These are phyloP conservation scores for Hemisphaericaspora lyxosophila DNA, from an alignment of 1,139 yeast genomes.

Conservation along the genomic window DNA sequence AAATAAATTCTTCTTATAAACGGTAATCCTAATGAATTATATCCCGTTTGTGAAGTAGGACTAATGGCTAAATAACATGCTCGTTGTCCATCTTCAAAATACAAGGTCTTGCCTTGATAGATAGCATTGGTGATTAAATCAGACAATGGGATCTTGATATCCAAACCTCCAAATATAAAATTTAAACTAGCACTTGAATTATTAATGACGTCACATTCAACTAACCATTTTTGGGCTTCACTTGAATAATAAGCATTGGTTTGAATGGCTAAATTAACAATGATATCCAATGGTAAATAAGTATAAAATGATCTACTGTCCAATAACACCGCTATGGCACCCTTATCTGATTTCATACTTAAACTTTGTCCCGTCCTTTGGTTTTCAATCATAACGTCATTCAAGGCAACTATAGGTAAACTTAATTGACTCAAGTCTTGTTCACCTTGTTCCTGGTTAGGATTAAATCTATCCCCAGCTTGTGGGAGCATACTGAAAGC, in stretches of 20 bases:
- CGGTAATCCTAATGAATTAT: slow-evolving; percentile 59
- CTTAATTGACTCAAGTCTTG: slow-evolving; percentile 20
- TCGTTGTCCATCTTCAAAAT: slow-evolving; percentile 51
- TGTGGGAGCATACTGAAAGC: slow-evolving; percentile 49
- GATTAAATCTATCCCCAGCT: slow-evolving; percentile 26
- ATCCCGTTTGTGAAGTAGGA: slow-evolving; percentile 54
- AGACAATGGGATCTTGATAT: slow-evolving; percentile 53
- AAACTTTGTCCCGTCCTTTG: slow-evolving; percentile 34
- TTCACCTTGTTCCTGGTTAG: slow-evolving; percentile 22
- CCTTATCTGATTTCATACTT: slow-evolving; percentile 33
- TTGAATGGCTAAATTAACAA: slow-evolving; percentile 71
- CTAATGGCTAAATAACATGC: slow-evolving; percentile 63
- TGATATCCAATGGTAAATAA: slow-evolving; percentile 57
- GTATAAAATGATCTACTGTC: slow-evolving; percentile 58
- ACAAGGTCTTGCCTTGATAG: slow-evolving; percentile 29
- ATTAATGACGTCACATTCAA: slow-evolving; percentile 52
- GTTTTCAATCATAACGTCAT: slow-evolving; percentile 51
- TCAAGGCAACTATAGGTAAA: slow-evolving; percentile 59
- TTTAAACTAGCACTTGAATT: slow-evolving; percentile 50
- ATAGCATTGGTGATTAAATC: slow-evolving; percentile 48
- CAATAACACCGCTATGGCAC: slow-evolving; percentile 54
- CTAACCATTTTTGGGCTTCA: slow-evolving; percentile 59
- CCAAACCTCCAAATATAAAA: slow-evolving; percentile 54
- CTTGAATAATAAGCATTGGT: slow-evolving; percentile 65
- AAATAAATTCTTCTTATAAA: slow-evolving; percentile 57